These are phyloP conservation scores for Globisporangium barbulae DNA, from an alignment of 352 stramenopile genomes.

Conservation along the genomic window DNA sequence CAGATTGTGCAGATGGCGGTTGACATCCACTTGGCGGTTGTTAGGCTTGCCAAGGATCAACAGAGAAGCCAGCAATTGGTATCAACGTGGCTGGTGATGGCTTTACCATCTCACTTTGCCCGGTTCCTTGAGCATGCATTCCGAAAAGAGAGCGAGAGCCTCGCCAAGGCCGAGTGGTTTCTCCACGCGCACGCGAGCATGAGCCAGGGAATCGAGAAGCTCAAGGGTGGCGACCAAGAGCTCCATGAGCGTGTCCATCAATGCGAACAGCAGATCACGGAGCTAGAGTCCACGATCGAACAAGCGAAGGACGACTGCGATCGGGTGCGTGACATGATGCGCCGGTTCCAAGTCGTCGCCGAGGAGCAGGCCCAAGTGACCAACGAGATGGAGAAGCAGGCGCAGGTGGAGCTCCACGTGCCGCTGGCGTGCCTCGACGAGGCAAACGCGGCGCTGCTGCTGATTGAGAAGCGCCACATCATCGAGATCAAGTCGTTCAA, in stretches of 20 bases:
- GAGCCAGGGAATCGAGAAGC: constrained; percentile 36
- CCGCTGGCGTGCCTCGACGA: constrained; percentile 66
- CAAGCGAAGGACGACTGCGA: constrained; percentile 47
- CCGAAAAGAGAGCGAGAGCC: constrained; percentile 3
- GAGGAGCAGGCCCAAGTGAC: constrained; percentile 65
- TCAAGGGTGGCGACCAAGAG: constrained; percentile 28
- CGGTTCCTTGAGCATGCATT: constrained; percentile 21
- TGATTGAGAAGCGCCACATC: constrained; percentile 73
- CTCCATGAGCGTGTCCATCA: constrained; percentile 13
- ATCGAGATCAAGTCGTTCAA: constrained; percentile 85
- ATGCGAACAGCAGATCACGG: constrained; percentile 30
- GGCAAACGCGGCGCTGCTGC: constrained; percentile 50
- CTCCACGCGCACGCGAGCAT: constrained; percentile 28
- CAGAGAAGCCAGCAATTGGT: background rate
- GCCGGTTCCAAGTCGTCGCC: constrained; percentile 47
- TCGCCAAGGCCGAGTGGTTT: constrained; percentile 21
- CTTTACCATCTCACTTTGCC: constrained; percentile 20
- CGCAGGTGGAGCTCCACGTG: constrained; percentile 51
- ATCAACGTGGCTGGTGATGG: constrained; percentile 11
- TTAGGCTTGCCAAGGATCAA: background rate
- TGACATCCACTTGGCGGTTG: constrained; percentile 21
- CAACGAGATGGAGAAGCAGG: constrained; percentile 56
- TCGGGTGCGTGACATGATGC: constrained; percentile 52
- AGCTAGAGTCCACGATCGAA: constrained; percentile 21
- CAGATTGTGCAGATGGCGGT: constrained; percentile 19